Percentiles rank a stretch among this genome's conserved stretches.
Evolutionary conservation across 208 protist genomes (phyloP).

Genomic region (Acanthamoeba healyi): DNA sequence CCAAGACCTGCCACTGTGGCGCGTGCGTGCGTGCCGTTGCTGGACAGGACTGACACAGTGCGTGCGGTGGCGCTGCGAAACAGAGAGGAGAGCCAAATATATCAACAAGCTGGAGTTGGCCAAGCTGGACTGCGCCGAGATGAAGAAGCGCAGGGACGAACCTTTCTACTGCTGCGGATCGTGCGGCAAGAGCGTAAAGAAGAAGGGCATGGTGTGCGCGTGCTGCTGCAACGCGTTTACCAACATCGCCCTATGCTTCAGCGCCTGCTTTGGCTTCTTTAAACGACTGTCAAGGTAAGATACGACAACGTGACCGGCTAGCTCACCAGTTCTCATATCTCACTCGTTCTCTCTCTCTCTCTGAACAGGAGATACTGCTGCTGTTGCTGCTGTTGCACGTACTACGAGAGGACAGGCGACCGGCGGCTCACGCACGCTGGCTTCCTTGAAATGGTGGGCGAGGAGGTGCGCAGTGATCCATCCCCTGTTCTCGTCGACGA

Average conservation of each 20-base stretch:
- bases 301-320: too few relatives aligned
- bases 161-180: conserved; percentile 44
- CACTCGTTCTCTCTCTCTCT: neutral
- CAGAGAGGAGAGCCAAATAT: neutral
- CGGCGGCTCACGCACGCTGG: conserved; percentile 14
- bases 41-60: neutral
- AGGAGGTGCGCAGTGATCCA: neutral
- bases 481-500: neutral
- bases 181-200: neutral
- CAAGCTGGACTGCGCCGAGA: conserved; percentile 30
- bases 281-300: neutral
- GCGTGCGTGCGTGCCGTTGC: neutral
- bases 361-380: conserved; percentile 1
- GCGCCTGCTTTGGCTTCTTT: conserved; percentile 22
- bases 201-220: neutral
- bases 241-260: conserved; percentile 5
- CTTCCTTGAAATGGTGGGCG: neutral
- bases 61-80: neutral
- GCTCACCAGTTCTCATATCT: too few relatives aligned
- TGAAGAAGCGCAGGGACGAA: neutral
- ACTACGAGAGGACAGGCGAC: neutral
- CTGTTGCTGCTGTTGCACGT: conserved; percentile 45
- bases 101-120: conserved; percentile 58
- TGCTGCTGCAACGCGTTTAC: conserved; percentile 22
- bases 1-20: neutral